phyloP scores from a whole-genome alignment of 2,329 filamentous ascomycete genomes.

The Claviceps humidiphila region DNA sequence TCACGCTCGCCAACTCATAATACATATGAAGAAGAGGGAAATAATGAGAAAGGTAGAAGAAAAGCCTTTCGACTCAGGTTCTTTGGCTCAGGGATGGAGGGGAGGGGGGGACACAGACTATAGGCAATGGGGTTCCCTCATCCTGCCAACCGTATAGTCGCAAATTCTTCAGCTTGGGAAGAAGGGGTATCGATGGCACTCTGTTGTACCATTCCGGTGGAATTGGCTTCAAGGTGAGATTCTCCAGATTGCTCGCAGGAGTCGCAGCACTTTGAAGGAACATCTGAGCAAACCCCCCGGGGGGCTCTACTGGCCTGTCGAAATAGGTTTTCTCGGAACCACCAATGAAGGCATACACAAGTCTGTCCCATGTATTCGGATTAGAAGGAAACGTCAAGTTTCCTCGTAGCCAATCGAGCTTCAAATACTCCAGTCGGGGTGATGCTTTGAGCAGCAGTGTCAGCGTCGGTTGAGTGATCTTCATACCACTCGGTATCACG shows the following conservation, averaged over 20 bases:
- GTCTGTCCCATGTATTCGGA: conserved; percentile 4
- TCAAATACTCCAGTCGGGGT: no score
- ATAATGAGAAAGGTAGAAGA: no score
- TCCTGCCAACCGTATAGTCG: conserved; percentile 11
- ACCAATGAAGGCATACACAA: neutral
- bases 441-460: no score
- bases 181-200: conserved; percentile 5
- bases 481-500: no score
- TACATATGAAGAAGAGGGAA: no score
- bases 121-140: conserved; percentile 1
- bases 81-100: no score
- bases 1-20: no score
- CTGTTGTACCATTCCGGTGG: conserved; percentile 10
- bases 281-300: conserved; percentile 3
- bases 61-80: no score
- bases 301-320: no score
- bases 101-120: conserved; percentile 2
- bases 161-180: conserved; percentile 18
- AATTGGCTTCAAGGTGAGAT: conserved; percentile 12
- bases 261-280: conserved; percentile 6
- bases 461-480: no score
- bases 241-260: conserved; percentile 8
- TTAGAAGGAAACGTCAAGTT: conserved; percentile 1
- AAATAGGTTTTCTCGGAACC: no score
- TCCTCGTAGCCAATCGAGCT: no score